Conservation (phyloP, 495 filamentous ascomycete species). For the Aspergillus saccharolyticus region DNA sequence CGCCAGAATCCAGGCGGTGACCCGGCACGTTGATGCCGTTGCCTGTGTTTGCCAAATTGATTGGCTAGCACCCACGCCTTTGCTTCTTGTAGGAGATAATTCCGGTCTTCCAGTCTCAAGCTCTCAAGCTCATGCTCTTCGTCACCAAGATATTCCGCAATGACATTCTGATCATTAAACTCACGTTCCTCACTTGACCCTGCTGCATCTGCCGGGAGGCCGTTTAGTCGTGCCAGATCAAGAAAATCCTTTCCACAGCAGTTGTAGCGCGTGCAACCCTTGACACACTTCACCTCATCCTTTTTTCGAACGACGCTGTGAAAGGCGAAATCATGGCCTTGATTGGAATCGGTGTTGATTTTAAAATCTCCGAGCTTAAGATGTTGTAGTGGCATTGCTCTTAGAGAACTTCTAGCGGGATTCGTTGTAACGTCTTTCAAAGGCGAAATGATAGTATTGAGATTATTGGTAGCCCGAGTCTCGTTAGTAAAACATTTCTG, state of each 20-base stretch:
- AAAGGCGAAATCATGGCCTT: constrained; percentile 71
- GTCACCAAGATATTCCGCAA: constrained; percentile 65
- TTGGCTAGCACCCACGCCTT: constrained; percentile 63
- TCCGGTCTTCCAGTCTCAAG: constrained; percentile 48
- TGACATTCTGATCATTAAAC: constrained; percentile 49
- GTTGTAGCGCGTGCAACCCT: constrained; percentile 68
- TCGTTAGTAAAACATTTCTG: not conserved
- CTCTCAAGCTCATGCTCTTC: constrained; percentile 33
- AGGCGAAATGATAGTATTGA: not conserved
- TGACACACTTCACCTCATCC: constrained; percentile 66
- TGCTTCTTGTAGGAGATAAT: constrained; percentile 60
- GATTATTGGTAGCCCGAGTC: too few species aligned
- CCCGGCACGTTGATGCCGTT: constrained; percentile 60
- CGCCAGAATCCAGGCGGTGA: constrained; percentile 90
- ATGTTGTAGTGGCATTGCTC: constrained; percentile 46
- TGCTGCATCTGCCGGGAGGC: constrained; percentile 14
- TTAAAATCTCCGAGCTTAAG: constrained; percentile 70
- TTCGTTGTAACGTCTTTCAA: not conserved
- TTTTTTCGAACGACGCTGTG: constrained; percentile 67
- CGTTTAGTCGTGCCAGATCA: constrained; percentile 52
- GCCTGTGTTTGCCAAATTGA: constrained; percentile 67
- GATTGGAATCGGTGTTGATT: constrained; percentile 69
- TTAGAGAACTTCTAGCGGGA: constrained; percentile 41
- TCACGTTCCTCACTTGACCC: constrained; percentile 18
- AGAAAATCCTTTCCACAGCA: constrained; percentile 76